Conservation (phyloP, 2,329 filamentous ascomycete species). For the Epichloe uncinata region DNA sequence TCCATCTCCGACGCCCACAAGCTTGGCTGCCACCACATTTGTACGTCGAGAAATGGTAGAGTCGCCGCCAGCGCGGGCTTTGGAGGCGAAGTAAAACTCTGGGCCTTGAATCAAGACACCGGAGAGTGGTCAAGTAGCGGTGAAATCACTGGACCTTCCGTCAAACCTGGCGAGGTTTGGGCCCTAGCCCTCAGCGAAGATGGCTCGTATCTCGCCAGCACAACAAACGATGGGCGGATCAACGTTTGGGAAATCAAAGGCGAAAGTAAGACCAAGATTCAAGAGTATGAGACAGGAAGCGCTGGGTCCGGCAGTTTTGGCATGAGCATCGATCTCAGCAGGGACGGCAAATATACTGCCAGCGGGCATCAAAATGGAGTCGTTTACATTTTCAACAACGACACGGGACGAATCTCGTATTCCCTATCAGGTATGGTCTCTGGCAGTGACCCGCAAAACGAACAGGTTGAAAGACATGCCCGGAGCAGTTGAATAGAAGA, state of each 20-base stretch:
- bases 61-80: conserved; percentile 78
- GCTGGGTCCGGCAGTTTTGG: conserved; percentile 75
- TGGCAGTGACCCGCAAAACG: neutral
- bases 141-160: conserved; percentile 29
- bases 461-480: neutral
- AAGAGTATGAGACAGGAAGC: conserved; percentile 67
- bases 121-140: conserved; percentile 34
- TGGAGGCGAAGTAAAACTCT: conserved; percentile 75
- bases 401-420: conserved; percentile 71
- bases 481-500: neutral
- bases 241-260: conserved; percentile 69
- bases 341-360: conserved; percentile 73
- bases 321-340: conserved; percentile 67
- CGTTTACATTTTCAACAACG: conserved; percentile 91
- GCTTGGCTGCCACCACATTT: conserved; percentile 83
- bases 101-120: conserved; percentile 48
- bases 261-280: conserved; percentile 48
- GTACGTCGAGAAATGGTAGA: conserved; percentile 53
- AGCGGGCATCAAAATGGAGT: conserved; percentile 87
- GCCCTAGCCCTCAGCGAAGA: conserved; percentile 74
- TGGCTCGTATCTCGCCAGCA: conserved; percentile 73
- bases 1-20: conserved; percentile 69
- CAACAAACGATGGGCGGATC: conserved; percentile 75
- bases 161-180: conserved; percentile 66
- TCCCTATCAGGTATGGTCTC: conserved; percentile 55